phyloP scores from a whole-genome alignment of 257 asterid genomes.

The Vinca minor region DNA sequence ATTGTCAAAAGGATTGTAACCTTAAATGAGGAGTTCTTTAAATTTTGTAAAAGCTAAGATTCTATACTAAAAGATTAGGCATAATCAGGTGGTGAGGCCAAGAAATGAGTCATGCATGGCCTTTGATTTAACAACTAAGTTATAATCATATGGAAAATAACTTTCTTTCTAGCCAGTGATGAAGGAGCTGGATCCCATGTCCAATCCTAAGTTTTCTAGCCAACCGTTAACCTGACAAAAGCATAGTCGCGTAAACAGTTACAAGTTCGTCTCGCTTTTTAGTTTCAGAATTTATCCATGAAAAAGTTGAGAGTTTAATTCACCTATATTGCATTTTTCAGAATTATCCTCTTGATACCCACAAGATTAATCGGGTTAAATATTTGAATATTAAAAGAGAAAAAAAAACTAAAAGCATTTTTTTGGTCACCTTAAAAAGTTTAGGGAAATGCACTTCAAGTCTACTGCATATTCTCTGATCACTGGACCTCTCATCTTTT shows the following conservation, averaged over 20 bases:
- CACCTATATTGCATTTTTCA: too few relatives aligned
- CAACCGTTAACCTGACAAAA: too few relatives aligned
- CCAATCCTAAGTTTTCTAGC: slow-evolving; percentile 25
- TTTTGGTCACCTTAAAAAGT: slow-evolving; percentile 21
- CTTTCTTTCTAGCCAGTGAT: slow-evolving; percentile 33
- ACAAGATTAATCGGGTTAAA: too few relatives aligned
- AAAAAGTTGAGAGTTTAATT: too few relatives aligned
- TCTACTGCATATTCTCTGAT: slow-evolving; percentile 8
- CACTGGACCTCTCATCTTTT: not conserved
- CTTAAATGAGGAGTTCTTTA: not conserved
- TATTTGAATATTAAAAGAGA: too few relatives aligned
- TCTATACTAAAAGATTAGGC: slow-evolving; percentile 8
- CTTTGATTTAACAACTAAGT: not conserved
- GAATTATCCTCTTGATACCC: too few relatives aligned
- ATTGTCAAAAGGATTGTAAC: slow-evolving; percentile 3
- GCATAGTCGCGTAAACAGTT: too few relatives aligned
- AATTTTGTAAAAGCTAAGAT: slow-evolving; percentile 2
- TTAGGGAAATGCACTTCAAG: slow-evolving; percentile 17
- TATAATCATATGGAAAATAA: slow-evolving; percentile 6
- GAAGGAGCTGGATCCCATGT: slow-evolving; percentile 60
- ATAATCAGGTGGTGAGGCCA: slow-evolving; percentile 15
- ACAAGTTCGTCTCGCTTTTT: too few relatives aligned
- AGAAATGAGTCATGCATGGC: slow-evolving; percentile 16
- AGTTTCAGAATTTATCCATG: too few relatives aligned
- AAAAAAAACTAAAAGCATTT: too few relatives aligned